Evolutionary conservation across 306 rosid species (phyloP), one percentile per base, ranked within the genome.

Genomic region (Benincasa hispida): DNA sequence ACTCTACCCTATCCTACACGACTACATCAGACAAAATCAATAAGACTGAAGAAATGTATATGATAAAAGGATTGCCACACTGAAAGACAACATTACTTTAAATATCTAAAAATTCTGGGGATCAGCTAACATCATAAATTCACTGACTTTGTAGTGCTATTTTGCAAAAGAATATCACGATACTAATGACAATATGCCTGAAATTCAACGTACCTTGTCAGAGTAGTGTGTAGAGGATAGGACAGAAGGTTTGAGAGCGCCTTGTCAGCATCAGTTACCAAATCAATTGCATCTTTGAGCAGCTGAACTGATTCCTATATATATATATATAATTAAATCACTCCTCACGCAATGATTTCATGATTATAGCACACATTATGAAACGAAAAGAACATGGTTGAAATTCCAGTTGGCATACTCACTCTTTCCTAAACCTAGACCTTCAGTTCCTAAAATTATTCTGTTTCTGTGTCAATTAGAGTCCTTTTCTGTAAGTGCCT

Each of bases 231-330:
- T 66, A 92, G 78, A 78, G 99, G 99, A 85, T 89, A 94, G 48
- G 97, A 88, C 25, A 94, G 89, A 85, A 94, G 86, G 86, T 90
- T 88, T 35, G 90, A 59, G 39, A 94, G 92, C 11, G 86, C 86
- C 75, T 86, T 89, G 74, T 90, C 96, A 65, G 95, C 90, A 80
- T 94, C 97, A 72, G 88, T 81, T 82, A 87, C 79, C 89, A 94
- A 85, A 79, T 90, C 93, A 76, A 94, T 89, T 79, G 92, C 96
- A 82, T 90, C 97, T 84, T 92, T 94, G 18, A 94, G 97, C 61
- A 89, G 89, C 81, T 92, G 83, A 75, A 87, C 77, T 19, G 93
- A 87, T 65, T 92, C 99, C 99, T 94, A 86, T 76, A 50, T 59
- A 69, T 94, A 86, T 76, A 50, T 59, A 69, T 79, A 56, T 82